Conservation (phyloP, 495 filamentous ascomycete species). For the Amniculicola lignicola region DNA sequence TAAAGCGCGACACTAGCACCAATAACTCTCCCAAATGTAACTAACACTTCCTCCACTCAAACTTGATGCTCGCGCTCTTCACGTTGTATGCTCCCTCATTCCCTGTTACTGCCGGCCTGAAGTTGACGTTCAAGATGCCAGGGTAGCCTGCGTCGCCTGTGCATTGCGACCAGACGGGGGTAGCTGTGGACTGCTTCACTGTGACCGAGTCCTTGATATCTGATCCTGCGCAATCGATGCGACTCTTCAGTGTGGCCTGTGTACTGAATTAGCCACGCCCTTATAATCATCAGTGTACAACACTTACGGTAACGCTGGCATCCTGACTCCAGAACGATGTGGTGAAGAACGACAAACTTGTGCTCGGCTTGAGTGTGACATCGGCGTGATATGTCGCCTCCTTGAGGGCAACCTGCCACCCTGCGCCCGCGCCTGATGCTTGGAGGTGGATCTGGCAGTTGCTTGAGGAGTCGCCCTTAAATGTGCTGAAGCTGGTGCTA, state of each 20-base stretch:
- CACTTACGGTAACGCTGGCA: conserved; percentile 18
- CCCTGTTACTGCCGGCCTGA: conserved; percentile 16
- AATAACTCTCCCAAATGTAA: not conserved
- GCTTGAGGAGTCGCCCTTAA: conserved; percentile 15
- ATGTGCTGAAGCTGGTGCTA: conserved; percentile 16
- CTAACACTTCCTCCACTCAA: conserved; percentile 28
- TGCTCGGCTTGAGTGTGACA: conserved; percentile 11
- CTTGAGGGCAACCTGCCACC: conserved; percentile 26
- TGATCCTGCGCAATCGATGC: conserved; percentile 2
- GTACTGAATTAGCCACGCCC: not conserved
- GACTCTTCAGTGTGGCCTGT: conserved; percentile 1
- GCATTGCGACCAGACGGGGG: conserved; percentile 21
- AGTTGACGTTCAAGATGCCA: conserved; percentile 28
- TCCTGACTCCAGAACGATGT: conserved; percentile 19
- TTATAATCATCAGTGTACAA: not conserved
- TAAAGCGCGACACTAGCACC: not conserved
- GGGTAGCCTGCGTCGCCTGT: conserved; percentile 12
- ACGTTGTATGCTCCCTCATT: conserved; percentile 10
- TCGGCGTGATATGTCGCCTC: conserved; percentile 11
- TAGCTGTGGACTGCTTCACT: not conserved
- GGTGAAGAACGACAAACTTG: conserved; percentile 8
- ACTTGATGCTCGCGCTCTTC: conserved; percentile 13
- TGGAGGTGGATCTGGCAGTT: conserved; percentile 26
- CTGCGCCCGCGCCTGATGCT: not conserved
- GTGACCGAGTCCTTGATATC: conserved; percentile 12